These are phyloP conservation scores for Euphrasia arctica DNA, from an alignment of 305 asterid species.

Conservation along the genomic window DNA sequence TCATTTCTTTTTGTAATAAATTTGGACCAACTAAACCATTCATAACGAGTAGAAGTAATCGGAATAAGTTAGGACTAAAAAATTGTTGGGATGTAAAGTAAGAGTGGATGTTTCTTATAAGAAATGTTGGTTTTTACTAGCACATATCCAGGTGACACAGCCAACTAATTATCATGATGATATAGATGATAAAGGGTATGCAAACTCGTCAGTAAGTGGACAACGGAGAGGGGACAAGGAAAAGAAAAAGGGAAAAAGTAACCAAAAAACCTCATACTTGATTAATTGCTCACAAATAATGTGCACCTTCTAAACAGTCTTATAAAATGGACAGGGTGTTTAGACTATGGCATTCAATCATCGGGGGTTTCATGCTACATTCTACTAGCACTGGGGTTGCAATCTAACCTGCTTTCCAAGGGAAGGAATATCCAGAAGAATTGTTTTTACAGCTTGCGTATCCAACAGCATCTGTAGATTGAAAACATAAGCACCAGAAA, in stretches of 20 bases:
- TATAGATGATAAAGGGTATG: not conserved
- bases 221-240: not conserved
- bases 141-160: not conserved
- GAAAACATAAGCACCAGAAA: conserved; percentile 12
- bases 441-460: conserved; percentile 96
- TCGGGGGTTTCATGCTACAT: not conserved
- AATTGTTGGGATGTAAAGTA: conserved; percentile 1
- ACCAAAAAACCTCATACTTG: not conserved
- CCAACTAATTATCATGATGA: not conserved
- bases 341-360: conserved; percentile 10
- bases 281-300: conserved; percentile 1
- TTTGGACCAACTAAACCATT: conserved; percentile 1
- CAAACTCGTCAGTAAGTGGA: not conserved
- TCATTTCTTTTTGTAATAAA: not conserved
- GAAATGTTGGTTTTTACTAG: not conserved
- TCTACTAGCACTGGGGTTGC: conserved; percentile 19
- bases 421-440: conserved; percentile 90
- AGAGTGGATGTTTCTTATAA: not conserved
- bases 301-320: not conserved
- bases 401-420: conserved; percentile 78
- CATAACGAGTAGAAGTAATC: not conserved
- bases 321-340: conserved; percentile 7
- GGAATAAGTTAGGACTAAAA: not conserved
- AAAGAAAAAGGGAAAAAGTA: too few species aligned
- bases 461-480: conserved; percentile 89